These are phyloP conservation scores for Aspergillus sclerotiicarbonarius DNA, from an alignment of 495 filamentous ascomycete genomes.

Conservation along the genomic window DNA sequence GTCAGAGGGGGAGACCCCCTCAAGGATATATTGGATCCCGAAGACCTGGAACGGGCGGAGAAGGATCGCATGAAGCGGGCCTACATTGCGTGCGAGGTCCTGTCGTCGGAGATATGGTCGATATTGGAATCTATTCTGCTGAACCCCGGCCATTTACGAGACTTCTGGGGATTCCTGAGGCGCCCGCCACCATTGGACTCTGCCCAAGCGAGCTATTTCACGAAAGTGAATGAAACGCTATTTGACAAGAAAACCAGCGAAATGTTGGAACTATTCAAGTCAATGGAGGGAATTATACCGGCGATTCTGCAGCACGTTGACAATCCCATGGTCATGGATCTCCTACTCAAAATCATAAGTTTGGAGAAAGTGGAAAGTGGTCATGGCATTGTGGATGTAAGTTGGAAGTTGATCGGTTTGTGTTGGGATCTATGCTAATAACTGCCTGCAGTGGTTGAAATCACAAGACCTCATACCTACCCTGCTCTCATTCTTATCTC, in stretches of 20 bases:
- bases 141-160: constrained; percentile 67
- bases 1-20: constrained; percentile 44
- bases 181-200: constrained; percentile 79
- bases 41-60: constrained; percentile 72
- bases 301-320: constrained; percentile 93
- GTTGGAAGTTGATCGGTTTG: constrained; percentile 24
- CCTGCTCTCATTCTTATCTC: constrained; percentile 81
- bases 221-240: constrained; percentile 94
- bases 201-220: constrained; percentile 94
- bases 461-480: constrained; percentile 84
- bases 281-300: constrained; percentile 73
- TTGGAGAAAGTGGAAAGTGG: constrained; percentile 90
- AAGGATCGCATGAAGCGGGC: constrained; percentile 89
- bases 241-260: constrained; percentile 97
- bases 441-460: constrained; percentile 75
- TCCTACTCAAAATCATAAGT: constrained; percentile 95
- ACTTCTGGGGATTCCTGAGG: constrained; percentile 90
- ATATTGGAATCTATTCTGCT: constrained; percentile 91
- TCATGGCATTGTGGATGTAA: constrained; percentile 90
- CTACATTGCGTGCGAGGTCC: constrained; percentile 85
- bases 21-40: constrained; percentile 49
- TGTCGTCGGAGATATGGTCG: constrained; percentile 95
- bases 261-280: constrained; percentile 86
- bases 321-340: constrained; percentile 98
- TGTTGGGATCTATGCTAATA: constrained; percentile 19